Conservation (phyloP, 106 monocot genomes). For the Agapanthus africanus region DNA sequence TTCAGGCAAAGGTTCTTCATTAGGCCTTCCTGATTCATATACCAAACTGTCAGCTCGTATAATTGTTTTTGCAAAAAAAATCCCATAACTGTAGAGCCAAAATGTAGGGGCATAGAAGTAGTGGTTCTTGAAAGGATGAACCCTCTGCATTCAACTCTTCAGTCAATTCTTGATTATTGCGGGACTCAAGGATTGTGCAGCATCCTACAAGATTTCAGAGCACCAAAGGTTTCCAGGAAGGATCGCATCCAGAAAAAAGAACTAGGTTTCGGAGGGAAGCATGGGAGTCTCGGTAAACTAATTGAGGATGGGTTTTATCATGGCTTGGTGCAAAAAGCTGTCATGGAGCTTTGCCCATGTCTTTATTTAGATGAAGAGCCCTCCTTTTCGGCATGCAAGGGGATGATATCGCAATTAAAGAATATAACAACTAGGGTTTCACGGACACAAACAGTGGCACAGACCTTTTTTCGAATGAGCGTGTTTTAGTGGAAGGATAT, state of each 20-base stretch:
- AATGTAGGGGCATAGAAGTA: slow-evolving; percentile 34
- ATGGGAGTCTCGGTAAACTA: slow-evolving; percentile 24
- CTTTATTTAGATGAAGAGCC: slow-evolving; percentile 19
- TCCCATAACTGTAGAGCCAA: slow-evolving; percentile 28
- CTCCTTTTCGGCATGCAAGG: too few species aligned
- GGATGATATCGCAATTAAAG: slow-evolving; percentile 38
- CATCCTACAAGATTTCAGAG: slow-evolving; percentile 60
- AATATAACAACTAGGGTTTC: slow-evolving; percentile 28
- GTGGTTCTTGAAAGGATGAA: slow-evolving; percentile 44
- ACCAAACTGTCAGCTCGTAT: slow-evolving; percentile 19
- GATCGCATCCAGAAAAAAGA: too few species aligned
- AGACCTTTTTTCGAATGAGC: slow-evolving; percentile 34
- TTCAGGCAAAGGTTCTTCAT: slow-evolving; percentile 12
- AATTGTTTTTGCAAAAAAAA: slow-evolving; percentile 46
- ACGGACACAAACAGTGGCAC: too few species aligned
- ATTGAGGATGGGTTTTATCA: slow-evolving; percentile 34
- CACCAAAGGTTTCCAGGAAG: slow-evolving; percentile 7
- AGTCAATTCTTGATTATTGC: slow-evolving; percentile 53
- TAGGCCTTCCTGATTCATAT: slow-evolving; percentile 28
- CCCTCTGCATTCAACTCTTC: slow-evolving; percentile 33
- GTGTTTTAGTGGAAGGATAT: slow-evolving; percentile 65
- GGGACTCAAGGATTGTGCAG: slow-evolving; percentile 53
- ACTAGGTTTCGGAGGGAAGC: too few species aligned
- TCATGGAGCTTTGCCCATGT: slow-evolving; percentile 48
- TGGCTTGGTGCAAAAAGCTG: slow-evolving; percentile 61